Conservation (phyloP, 148 eudicot genomes). For the Rhododendron molle region DNA sequence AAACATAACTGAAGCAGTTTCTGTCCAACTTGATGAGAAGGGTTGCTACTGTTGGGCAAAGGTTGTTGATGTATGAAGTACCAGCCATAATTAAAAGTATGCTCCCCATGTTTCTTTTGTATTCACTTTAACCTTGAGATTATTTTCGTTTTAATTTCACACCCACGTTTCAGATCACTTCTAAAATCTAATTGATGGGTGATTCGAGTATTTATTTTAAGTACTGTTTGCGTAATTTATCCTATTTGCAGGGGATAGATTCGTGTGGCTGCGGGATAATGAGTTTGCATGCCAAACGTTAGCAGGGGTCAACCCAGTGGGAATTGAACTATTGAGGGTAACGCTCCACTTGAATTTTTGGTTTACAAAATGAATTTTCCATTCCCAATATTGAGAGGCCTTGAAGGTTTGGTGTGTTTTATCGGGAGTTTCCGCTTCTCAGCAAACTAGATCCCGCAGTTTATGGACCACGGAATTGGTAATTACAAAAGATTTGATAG, state of each 20-base stretch:
- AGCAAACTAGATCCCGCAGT: conserved; percentile 73
- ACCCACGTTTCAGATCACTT: neutral
- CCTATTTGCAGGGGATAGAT: conserved; percentile 56
- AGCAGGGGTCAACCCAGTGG: conserved; percentile 95
- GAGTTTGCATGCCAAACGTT: conserved; percentile 81
- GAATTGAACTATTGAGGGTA: conserved; percentile 74
- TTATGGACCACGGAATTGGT: conserved; percentile 74
- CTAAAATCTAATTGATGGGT: neutral
- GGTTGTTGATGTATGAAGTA: conserved; percentile 60
- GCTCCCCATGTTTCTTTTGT: conserved; percentile 16
- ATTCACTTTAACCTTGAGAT: neutral
- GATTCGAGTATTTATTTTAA: neutral
- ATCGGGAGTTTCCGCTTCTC: conserved; percentile 59
- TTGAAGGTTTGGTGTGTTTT: neutral
- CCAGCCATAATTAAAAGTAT: conserved; percentile 71
- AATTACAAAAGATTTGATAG: conserved; percentile 58
- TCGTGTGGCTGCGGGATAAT: conserved; percentile 76
- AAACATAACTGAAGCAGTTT: conserved; percentile 9
- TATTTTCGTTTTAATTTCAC: neutral
- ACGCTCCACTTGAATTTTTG: neutral
- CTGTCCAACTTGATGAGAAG: conserved; percentile 24
- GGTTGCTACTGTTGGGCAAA: conserved; percentile 38
- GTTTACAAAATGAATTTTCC: neutral
- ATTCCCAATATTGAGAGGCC: neutral
- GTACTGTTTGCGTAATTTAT: neutral